Base-by-base conservation (phyloP, 768 basidiomycete genomes). In the Lentinula edodes region DNA sequence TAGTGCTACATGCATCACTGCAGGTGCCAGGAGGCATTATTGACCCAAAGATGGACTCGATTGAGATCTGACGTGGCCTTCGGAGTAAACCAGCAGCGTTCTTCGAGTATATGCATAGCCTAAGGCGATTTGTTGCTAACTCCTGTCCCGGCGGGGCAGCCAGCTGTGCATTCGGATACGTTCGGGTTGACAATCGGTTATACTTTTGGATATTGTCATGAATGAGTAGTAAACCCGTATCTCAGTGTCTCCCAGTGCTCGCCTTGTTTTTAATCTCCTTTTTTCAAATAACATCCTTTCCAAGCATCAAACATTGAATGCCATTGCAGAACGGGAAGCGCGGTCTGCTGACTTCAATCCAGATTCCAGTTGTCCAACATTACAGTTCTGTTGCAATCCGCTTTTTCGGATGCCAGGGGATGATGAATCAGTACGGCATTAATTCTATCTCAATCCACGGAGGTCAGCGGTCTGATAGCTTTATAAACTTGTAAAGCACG, bases 311-410 rank as follows among this genome's bases (percentile, higher is more conserved):
- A 28, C 28, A 28, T 28, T 28, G 28, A 2, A 28, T 28, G 28
- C 28, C 28, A 2, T 8, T 23, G 12, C 5, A 52, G 6, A 34
- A 52, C 32, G 32, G 51, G 41, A 28, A 43, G 55, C 55, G 55
- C 55, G 55, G 55, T 56, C 55, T 42, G 55, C 55, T 56, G 55
- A 56, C 55, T 8, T 41, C 34, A 5, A 8, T 36, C 43, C 43
- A 46, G 45, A 28, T 28, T 28, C 23, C 43, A 45, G 43, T 45
- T 45, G 43, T 48, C 20, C 46, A n/a, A 48, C 46, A 28, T 28
- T 4, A 28, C 28, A 28, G 28, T 28, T 28, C 28, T 28, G 46
- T 48, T 48, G 46, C 46, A 23, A 48, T 48, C 46, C 46, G 46
- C 20, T 48, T 48, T 23, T 23, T 23, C 46, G 46, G 46, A 48